A percentile compares a stretch with the other conserved stretches of the same genome.
Evolutionary conservation across 257 asterid species (phyloP).

Genomic region (Datura wrightii): DNA sequence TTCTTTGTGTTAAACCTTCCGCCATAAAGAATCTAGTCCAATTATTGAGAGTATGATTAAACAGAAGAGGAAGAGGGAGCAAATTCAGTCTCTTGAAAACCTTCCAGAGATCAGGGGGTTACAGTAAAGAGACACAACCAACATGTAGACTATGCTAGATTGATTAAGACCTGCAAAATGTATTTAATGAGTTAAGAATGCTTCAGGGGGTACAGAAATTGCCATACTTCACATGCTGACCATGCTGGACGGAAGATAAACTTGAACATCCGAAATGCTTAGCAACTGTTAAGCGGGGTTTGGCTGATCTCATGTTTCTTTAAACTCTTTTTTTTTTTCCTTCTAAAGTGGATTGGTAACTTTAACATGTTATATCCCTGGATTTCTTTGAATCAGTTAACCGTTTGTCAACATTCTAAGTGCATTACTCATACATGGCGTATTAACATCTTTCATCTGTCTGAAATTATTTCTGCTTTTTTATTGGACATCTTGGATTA

Average conservation of each 20-base stretch:
- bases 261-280: neutral
- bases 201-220: neutral
- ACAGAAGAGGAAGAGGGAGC: neutral
- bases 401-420: neutral
- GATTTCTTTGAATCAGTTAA: neutral
- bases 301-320: neutral
- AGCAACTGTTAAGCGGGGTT: neutral
- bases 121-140: slow-evolving; percentile 4
- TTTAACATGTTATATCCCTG: neutral
- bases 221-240: neutral
- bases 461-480: slow-evolving; percentile 15
- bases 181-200: neutral
- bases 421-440: neutral
- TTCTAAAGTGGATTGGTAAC: slow-evolving; percentile 7
- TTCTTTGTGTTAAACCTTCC: neutral
- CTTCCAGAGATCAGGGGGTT: slow-evolving; percentile 22
- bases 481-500: slow-evolving; percentile 2
- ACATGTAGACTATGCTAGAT: neutral
- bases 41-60: neutral
- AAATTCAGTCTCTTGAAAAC: slow-evolving; percentile 5
- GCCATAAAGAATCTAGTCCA: neutral
- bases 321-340: neutral
- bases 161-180: slow-evolving; percentile 7
- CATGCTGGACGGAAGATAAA: neutral
- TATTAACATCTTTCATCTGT: slow-evolving; percentile 14